These are phyloP conservation scores for Magnolia officinalis DNA, from an alignment of 164 flowering plant genomes.

Conservation along the genomic window DNA sequence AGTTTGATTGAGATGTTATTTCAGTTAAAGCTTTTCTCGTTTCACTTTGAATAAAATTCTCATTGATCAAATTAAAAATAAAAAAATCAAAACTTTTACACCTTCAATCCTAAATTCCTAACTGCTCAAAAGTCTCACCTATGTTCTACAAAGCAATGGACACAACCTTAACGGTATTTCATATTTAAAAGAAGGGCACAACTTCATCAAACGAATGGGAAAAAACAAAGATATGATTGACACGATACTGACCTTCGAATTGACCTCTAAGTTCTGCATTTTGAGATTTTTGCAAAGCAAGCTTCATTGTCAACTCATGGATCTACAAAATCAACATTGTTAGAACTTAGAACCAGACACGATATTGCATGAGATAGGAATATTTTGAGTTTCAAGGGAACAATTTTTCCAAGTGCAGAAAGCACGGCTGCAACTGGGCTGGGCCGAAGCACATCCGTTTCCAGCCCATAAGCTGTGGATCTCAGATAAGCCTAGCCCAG, in stretches of 20 bases:
- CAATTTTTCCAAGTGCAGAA: neutral
- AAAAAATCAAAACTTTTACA: too few relatives aligned
- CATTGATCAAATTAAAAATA: too few relatives aligned
- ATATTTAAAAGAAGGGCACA: too few relatives aligned
- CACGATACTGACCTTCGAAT: conserved; percentile 67
- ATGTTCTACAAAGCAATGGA: too few relatives aligned
- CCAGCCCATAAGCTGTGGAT: neutral
- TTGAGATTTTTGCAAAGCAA: conserved; percentile 82
- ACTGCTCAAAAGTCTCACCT: too few relatives aligned
- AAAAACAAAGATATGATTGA: too few relatives aligned
- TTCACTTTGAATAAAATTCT: too few relatives aligned
- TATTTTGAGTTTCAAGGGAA: neutral
- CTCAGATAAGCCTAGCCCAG: neutral
- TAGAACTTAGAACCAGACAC: neutral
- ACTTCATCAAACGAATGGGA: too few relatives aligned
- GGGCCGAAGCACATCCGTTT: neutral
- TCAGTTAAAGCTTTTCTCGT: too few relatives aligned
- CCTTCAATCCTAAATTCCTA: too few relatives aligned
- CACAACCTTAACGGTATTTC: too few relatives aligned
- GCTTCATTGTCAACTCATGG: conserved; percentile 60
- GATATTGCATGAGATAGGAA: neutral
- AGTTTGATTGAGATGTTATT: too few relatives aligned
- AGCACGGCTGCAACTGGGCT: neutral
- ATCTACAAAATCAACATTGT: conserved; percentile 21
- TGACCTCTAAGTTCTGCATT: conserved; percentile 79